Conservation (phyloP, 257 asterid species). For the Jasminum sambac region DNA sequence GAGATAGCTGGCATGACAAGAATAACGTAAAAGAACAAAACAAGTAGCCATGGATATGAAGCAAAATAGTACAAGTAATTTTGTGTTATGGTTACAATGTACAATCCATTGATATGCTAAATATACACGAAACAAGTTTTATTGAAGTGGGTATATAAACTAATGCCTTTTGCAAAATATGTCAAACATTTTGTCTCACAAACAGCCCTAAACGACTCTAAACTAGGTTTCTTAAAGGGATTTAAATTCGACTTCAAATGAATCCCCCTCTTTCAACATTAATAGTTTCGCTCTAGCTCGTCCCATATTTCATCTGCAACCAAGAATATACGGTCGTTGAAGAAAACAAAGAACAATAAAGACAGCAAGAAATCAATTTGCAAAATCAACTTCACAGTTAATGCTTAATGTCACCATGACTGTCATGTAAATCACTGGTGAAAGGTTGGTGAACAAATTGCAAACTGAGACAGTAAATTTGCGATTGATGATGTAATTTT, state of each 20-base stretch:
- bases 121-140: slow-evolving; percentile 22
- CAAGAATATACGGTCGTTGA: neutral
- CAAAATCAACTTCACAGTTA: no score
- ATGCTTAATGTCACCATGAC: no score
- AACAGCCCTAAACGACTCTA: neutral
- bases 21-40: neutral
- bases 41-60: neutral
- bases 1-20: no score
- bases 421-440: no score
- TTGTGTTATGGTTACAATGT: slow-evolving; percentile 18
- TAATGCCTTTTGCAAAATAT: slow-evolving; percentile 22
- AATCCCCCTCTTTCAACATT: slow-evolving; percentile 16
- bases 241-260: slow-evolving; percentile 18
- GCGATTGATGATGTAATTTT: no score
- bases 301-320: slow-evolving; percentile 28
- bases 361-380: neutral
- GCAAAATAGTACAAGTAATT: neutral
- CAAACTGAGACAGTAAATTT: no score
- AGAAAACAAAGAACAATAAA: neutral
- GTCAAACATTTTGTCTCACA: slow-evolving; percentile 18
- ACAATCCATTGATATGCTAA: slow-evolving; percentile 22
- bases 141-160: slow-evolving; percentile 14
- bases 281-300: no score
- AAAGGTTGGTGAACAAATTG: no score
- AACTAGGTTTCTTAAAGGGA: slow-evolving; percentile 11